phyloP scores from a whole-genome alignment of 805 yeast species.

The Teunomyces atbi region DNA sequence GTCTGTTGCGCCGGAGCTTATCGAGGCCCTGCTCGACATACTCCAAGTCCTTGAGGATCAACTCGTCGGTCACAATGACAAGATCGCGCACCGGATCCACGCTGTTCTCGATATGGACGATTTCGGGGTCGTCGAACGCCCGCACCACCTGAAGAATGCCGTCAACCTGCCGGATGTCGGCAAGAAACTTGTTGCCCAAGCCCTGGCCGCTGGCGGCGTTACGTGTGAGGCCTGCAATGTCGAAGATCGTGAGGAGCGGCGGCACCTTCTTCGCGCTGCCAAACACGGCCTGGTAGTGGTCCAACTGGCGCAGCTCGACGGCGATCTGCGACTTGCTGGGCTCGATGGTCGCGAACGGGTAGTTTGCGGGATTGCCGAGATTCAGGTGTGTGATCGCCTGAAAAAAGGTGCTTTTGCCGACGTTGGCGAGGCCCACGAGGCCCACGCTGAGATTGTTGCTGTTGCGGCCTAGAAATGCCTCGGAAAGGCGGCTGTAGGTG shows the following conservation, averaged over 20 bases:
- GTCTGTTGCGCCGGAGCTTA: slow-evolving; percentile 27
- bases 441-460: slow-evolving; percentile 40
- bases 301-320: slow-evolving; percentile 34
- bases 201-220: slow-evolving; percentile 64
- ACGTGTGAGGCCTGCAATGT: slow-evolving; percentile 61
- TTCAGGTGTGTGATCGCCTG: slow-evolving; percentile 58
- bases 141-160: slow-evolving; percentile 70
- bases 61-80: slow-evolving; percentile 60
- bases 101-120: slow-evolving; percentile 62
- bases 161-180: slow-evolving; percentile 69
- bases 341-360: slow-evolving; percentile 76
- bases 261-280: slow-evolving; percentile 52
- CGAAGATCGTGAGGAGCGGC: slow-evolving; percentile 56
- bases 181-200: slow-evolving; percentile 68
- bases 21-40: slow-evolving; percentile 53
- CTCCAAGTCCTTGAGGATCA: slow-evolving; percentile 59
- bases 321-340: slow-evolving; percentile 52
- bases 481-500: background rate
- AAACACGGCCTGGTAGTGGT: slow-evolving; percentile 47
- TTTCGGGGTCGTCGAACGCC: slow-evolving; percentile 61
- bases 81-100: slow-evolving; percentile 67
- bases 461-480: slow-evolving; percentile 28
- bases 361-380: slow-evolving; percentile 51
- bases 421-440: slow-evolving; percentile 62
- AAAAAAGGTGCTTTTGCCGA: slow-evolving; percentile 45